phyloP scores from a whole-genome alignment of 352 stramenopile genomes.

The Blastocystis sp. region DNA sequence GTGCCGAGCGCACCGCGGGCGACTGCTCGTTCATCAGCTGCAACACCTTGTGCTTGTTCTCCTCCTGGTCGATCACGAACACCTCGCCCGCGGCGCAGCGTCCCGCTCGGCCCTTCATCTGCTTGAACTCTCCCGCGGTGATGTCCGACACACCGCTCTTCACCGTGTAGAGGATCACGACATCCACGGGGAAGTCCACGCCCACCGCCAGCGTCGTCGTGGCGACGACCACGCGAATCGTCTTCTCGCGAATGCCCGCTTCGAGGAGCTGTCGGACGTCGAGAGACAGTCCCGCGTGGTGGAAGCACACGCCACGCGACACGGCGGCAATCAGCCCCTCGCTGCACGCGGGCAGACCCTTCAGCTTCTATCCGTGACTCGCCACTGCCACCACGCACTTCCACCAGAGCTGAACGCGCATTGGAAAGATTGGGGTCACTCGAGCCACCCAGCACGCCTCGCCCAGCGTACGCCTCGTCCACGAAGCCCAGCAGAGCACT shows the following conservation, averaged over 20 bases:
- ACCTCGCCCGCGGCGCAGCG: conserved; percentile 29
- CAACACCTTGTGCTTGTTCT: not conserved
- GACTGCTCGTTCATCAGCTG: conserved; percentile 15
- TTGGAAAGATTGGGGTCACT: no score
- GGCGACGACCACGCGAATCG: conserved; percentile 75
- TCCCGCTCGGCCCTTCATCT: conserved; percentile 77
- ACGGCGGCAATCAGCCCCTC: conserved; percentile 40
- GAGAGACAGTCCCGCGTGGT: conserved; percentile 77
- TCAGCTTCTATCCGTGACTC: conserved; percentile 2
- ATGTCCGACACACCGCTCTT: conserved; percentile 6
- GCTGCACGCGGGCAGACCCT: not conserved
- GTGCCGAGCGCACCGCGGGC: conserved; percentile 5
- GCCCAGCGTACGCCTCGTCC: not conserved
- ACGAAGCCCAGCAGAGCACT: conserved; percentile 9
- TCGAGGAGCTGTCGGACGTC: conserved; percentile 77
- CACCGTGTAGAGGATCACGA: conserved; percentile 76
- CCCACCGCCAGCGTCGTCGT: conserved; percentile 78
- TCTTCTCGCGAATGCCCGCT: conserved; percentile 74
- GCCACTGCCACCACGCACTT: conserved; percentile 73
- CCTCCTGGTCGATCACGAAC: conserved; percentile 14
- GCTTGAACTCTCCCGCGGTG: conserved; percentile 73
- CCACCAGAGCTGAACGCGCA: conserved; percentile 74
- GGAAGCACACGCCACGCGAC: conserved; percentile 75
- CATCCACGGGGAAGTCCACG: conserved; percentile 78
- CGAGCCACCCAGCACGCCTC: conserved; percentile 40